phyloP scores from a whole-genome alignment of 129 eudicot genomes.

The Flaveria linearis region DNA sequence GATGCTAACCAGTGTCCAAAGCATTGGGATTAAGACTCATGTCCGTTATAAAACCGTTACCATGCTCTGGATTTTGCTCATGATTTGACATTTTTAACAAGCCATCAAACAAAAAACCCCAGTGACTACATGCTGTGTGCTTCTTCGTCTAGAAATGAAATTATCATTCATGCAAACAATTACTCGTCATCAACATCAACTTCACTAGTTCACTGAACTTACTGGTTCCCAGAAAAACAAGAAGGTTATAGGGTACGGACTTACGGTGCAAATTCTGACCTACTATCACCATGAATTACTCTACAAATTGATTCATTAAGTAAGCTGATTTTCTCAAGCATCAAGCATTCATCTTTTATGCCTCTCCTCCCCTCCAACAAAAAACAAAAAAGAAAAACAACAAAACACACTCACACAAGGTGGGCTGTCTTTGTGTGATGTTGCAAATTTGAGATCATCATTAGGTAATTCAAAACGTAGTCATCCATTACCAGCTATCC shows the following conservation, averaged over 20 bases:
- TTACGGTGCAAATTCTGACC: not conserved
- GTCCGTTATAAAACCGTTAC: constrained; percentile 10
- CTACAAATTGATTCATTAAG: not conserved
- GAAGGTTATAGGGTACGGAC: constrained; percentile 17
- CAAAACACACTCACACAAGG: not conserved
- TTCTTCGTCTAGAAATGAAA: not conserved
- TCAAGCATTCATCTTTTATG: constrained; percentile 14
- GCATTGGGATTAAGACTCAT: constrained; percentile 4
- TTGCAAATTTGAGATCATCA: not conserved
- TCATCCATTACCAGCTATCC: constrained; percentile 8
- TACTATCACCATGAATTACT: not conserved
- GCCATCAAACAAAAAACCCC: constrained; percentile 9
- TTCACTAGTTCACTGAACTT: constrained; percentile 2
- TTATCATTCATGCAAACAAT: not conserved
- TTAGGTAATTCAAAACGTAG: not conserved
- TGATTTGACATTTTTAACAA: not conserved
- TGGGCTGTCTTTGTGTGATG: not conserved
- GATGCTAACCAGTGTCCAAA: constrained; percentile 12
- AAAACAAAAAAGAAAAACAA: not conserved
- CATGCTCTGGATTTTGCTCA: not conserved
- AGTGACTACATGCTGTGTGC: not conserved
- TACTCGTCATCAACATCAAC: not conserved
- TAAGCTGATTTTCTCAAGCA: not conserved
- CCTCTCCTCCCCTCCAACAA: not conserved
- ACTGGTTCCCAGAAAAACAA: not conserved